Evolutionary conservation across 148 eudicot species (phyloP), one percentile per base, ranked within the genome.

Genomic region (Heliamphora exappendiculata): DNA sequence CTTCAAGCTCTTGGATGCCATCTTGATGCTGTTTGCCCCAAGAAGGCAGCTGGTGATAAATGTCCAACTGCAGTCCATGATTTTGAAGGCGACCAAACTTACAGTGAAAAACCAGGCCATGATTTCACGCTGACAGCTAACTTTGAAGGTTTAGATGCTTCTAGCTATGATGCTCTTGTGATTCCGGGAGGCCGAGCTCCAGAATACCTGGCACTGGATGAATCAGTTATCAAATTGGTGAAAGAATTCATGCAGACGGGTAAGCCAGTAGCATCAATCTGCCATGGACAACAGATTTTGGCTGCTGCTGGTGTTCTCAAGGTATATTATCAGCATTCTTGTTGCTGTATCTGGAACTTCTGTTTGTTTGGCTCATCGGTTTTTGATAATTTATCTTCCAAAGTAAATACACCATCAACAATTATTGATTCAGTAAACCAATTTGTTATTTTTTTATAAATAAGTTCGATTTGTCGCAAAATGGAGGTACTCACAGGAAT

Each of bases 121-220:
- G 82, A 89, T 82, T 95, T 95, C 72, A 83, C 81, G 0, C 72
- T 95, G 68, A 95, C 87, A 13, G 94, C 97, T 9, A 73, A 82
- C 71, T 95, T 93, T 80, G 88, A 88, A 53, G 85, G 79, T 67
- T 36, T 95, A 49, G 79, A 87, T 81, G 86, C 83, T 69, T 87
- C 94, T 57, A 86, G 85, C 85, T 95, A 95, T 83, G 98, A 95
- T 82, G 99, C 89, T 47, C 93, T 95, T 77, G 99, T 95, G 76
- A 89, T 95, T 68, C 99, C 99, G 39, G 99, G 99, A 72, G 99
- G 99, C 26, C 89, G 99, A 37, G 99, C 98, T 79, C 99, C 99
- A 19, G 99, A 95, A 78, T 95, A 93, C 77, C 87, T 93, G 58
- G 94, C 99, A 49, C 82, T 95, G 83, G 87, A 95, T 77, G 94